Base-by-base conservation (phyloP, 83 land plant genomes). In the Picea mariana region DNA sequence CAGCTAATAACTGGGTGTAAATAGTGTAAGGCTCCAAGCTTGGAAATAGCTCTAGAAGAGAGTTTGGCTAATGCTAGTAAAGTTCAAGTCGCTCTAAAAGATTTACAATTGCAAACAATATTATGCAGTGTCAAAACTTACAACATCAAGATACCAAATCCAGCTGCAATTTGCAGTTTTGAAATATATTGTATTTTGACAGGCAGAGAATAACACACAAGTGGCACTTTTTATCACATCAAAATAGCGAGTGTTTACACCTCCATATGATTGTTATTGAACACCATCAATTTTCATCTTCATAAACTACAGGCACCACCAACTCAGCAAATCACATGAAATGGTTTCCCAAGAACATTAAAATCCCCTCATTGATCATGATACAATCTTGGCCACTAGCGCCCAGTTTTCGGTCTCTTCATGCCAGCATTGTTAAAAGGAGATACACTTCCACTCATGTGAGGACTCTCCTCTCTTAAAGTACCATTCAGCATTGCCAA, bases 401-500 rank as follows among this genome's bases (percentile, higher is more conserved):
- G 85, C 76, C 97, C 90, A 66, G 97, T 96, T 86, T 96, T 96
- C 23, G 95, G 90, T 3, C 99, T 89, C 88, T 96, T 96, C 94
- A 95, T 89, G 5, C 93, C 98, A 42, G 93, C 85, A 66, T 85
- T 93, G 87, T 90, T 93, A 79, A 96, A 96, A n/a, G 98, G 95
- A 38, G 97, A 95, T 23, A 89, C 82, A 77, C 94, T 91, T n/a
- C 95, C 95, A 81, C 93, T 93, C 97, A 95, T 86, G 34, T 82
- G 82, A 20, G 95, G 91, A 69, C 93, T 93, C 24, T 97, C 96
- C 82, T 97, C 99, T 73, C 98, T 87, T 55, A 95, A 80, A 23
- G 96, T 95, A 24, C 98, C 98, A 84, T 97, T 97, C 47, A 97
- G 85, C 82, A 97, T 84, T 49, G 99, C 99, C 73, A 97, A 85